A percentile compares a stretch with the other conserved stretches of the same genome.
phyloP scores from a whole-genome alignment of 129 eudicot genomes.

The Artemisia annua region DNA sequence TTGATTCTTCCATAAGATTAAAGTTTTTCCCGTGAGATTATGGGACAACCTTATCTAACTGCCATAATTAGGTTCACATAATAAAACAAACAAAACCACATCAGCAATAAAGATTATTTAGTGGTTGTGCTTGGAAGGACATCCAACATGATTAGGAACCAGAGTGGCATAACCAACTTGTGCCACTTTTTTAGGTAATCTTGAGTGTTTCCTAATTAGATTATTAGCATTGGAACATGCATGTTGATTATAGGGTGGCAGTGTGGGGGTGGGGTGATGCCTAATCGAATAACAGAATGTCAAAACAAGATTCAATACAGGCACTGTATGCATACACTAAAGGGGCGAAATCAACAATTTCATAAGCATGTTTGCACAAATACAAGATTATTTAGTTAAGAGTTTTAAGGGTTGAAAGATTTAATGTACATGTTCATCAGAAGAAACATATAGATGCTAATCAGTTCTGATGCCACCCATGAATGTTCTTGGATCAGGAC shows the following conservation, averaged over 20 bases:
- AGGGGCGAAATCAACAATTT: not conserved
- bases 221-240: conserved; percentile 28
- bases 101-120: not conserved
- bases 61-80: conserved; percentile 33
- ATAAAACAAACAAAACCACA: conserved; percentile 7
- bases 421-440: conserved; percentile 31
- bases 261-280: not conserved
- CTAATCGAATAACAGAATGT: not conserved
- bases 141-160: conserved; percentile 39
- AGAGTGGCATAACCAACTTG: conserved; percentile 33
- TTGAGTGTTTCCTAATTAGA: conserved; percentile 20
- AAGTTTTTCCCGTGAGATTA: conserved; percentile 24
- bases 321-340: conserved; percentile 19
- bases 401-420: conserved; percentile 8
- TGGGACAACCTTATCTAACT: conserved; percentile 32
- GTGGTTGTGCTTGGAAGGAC: conserved; percentile 19
- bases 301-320: conserved; percentile 10
- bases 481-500: conserved; percentile 96
- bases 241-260: not conserved
- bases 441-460: conserved; percentile 26
- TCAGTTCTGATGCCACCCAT: conserved; percentile 87
- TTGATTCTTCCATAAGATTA: conserved; percentile 19
- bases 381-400: conserved; percentile 27
- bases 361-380: conserved; percentile 19
- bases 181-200: conserved; percentile 26